Percentiles rank a stretch among this genome's conserved stretches.
These are phyloP conservation scores for Platanthera zijinensis DNA, from an alignment of 106 monocot species.

Conservation along the genomic window DNA sequence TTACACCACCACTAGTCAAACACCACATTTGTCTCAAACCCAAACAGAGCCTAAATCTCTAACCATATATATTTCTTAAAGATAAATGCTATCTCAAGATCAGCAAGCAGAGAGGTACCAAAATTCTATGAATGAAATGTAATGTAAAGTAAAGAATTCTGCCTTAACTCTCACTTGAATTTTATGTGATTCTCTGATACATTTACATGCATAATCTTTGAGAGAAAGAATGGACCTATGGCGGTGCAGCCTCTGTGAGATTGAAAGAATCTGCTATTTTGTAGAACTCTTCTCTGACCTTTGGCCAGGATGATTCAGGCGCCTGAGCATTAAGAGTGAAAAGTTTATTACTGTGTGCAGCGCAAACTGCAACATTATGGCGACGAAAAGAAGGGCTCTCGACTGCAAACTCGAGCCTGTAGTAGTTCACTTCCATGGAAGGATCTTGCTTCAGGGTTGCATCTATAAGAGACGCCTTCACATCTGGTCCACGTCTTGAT, in stretches of 20 bases:
- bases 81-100: neutral
- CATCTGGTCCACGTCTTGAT: slow-evolving; percentile 28
- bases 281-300: slow-evolving; percentile 35
- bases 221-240: neutral
- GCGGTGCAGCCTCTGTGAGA: slow-evolving; percentile 26
- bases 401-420: slow-evolving; percentile 73
- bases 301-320: slow-evolving; percentile 58
- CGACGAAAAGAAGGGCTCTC: slow-evolving; percentile 57
- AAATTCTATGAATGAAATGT: neutral
- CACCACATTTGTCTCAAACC: too few species aligned
- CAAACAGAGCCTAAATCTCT: neutral
- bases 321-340: slow-evolving; percentile 88
- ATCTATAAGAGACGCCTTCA: slow-evolving; percentile 49
- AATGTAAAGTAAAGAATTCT: neutral
- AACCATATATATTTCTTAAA: neutral
- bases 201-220: neutral
- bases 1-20: too few species aligned
- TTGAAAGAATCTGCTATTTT: slow-evolving; percentile 75
- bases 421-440: slow-evolving; percentile 43
- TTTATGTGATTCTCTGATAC: neutral
- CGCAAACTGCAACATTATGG: slow-evolving; percentile 75
- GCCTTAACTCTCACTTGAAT: neutral
- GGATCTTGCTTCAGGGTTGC: slow-evolving; percentile 41
- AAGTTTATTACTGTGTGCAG: slow-evolving; percentile 36
- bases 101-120: neutral